Base-by-base conservation (phyloP, 345 rosid species). In the Camelina neglecta region DNA sequence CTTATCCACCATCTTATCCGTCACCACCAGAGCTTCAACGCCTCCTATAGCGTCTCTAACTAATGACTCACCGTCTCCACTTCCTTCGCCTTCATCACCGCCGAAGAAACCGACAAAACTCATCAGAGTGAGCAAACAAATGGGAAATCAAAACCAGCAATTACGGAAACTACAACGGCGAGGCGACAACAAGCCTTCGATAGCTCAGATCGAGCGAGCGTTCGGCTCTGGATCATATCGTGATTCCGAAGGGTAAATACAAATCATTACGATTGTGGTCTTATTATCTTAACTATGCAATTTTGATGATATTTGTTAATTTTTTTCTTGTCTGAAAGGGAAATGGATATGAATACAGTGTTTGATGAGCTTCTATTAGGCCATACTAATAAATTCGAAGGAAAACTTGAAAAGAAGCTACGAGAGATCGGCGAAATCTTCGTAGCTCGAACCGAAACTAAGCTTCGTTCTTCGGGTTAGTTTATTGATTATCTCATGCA, bases 211-310 rank as follows among this genome's bases (percentile, higher is more conserved):
- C 15, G 97, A 94, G 74, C 85, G 86, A 8, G 97, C 90, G n/a
- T 80, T 92, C 35, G 96, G 97, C 29, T 87, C 96, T 11, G 95
- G 97, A 67, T 82, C 86, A 38, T 94, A 83, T 58, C 91, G 96
- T 20, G 93, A 94, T 73, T 31, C 80, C 6, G 95, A 92, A 33
- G 72, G 71, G 96, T 84, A 77, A 21, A 74, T 7, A 35, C 3
- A 12, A 29, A 2, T 60, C 3, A 21, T 23, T 31, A 53, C 20
- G 2, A 36, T 15, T 44, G 4, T 39, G 0, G 38, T 36, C 8
- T 36, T 18, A n/a, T 75, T 18, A 3, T 6, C 8, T 8, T 31
- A 13, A 64, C 6, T 44, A 2, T 0, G 11, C 0, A 9, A n/a
- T 66, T 9, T 58, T 57, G 16, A 75, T 7, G 3, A 29, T 29